phyloP scores from a whole-genome alignment of 148 eudicot species.

The Polygonum aviculare region DNA sequence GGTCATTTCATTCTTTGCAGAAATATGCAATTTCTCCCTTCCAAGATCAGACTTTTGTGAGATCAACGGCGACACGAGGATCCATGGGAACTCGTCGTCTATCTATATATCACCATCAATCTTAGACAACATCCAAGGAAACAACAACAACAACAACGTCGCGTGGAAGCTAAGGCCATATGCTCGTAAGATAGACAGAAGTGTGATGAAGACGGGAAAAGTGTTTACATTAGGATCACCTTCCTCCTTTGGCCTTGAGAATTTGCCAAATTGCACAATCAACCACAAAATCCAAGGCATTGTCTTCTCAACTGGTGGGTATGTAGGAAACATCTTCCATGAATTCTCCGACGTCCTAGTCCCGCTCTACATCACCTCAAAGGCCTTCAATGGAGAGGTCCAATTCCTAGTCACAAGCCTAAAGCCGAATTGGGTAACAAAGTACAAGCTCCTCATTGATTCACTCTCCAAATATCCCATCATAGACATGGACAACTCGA shows the following conservation, averaged over 20 bases:
- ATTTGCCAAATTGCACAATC: constrained; percentile 13
- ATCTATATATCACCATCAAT: constrained; percentile 23
- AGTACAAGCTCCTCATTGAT: constrained; percentile 23
- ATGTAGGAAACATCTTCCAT: constrained; percentile 28
- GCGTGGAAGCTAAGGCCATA: constrained; percentile 1
- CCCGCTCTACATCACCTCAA: constrained; percentile 25
- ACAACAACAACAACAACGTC: neutral
- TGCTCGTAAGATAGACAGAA: neutral
- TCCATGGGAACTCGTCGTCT: constrained; percentile 49
- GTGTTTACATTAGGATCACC: constrained; percentile 1
- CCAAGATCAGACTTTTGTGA: constrained; percentile 46
- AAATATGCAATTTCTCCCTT: constrained; percentile 32
- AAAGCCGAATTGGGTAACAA: constrained; percentile 23
- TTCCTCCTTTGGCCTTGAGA: neutral
- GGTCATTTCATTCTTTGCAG: neutral
- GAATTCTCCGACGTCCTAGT: constrained; percentile 24
- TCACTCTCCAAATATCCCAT: constrained; percentile 36
- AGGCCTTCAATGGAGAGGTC: constrained; percentile 22
- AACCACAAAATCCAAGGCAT: constrained; percentile 22
- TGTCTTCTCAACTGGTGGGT: constrained; percentile 30
- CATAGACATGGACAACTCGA: constrained; percentile 33
- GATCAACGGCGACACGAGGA: constrained; percentile 37
- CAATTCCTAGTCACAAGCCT: constrained; percentile 29
- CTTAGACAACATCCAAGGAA: neutral
- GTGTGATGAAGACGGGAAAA: neutral